phyloP scores from a whole-genome alignment of 1,284 basidiomycete genomes.

The Xanthoconium separans region DNA sequence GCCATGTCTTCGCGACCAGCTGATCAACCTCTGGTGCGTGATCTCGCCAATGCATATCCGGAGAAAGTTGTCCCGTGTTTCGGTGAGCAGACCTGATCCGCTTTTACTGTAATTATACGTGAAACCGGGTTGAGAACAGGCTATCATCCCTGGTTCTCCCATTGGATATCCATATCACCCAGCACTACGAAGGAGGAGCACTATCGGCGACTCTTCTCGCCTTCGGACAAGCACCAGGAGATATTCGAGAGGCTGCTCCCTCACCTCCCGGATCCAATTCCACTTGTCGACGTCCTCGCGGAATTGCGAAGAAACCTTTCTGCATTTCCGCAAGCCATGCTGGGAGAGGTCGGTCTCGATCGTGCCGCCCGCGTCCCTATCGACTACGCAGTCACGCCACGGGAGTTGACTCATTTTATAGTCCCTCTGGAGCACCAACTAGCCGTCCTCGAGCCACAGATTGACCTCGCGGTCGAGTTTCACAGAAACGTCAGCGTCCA shows the following conservation, averaged over 20 bases:
- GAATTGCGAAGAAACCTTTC: slow-evolving; percentile 56
- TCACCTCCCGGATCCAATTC: slow-evolving; percentile 60
- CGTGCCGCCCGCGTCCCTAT: slow-evolving; percentile 68
- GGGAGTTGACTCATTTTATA: slow-evolving; percentile 63
- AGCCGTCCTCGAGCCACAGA: slow-evolving; percentile 68
- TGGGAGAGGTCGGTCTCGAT: slow-evolving; percentile 85
- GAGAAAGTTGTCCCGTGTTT: slow-evolving; percentile 74
- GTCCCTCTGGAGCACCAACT: slow-evolving; percentile 76
- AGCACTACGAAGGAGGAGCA: slow-evolving; percentile 57
- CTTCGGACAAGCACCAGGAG: slow-evolving; percentile 33
- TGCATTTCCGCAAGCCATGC: slow-evolving; percentile 65
- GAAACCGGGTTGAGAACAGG: slow-evolving; percentile 42
- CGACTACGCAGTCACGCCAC: slow-evolving; percentile 42
- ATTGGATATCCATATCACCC: slow-evolving; percentile 56
- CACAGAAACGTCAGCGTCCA: slow-evolving; percentile 74
- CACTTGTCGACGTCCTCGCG: slow-evolving; percentile 50
- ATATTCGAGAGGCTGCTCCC: slow-evolving; percentile 53
- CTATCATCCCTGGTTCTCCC: slow-evolving; percentile 83
- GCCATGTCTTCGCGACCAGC: slow-evolving; percentile 67
- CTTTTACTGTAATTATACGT: slow-evolving; percentile 6
- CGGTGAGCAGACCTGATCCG: slow-evolving; percentile 44
- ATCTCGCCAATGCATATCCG: slow-evolving; percentile 57
- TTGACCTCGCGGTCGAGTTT: slow-evolving; percentile 73
- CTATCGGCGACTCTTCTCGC: slow-evolving; percentile 60
- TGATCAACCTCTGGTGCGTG: slow-evolving; percentile 65